Conservation (phyloP, 75 land plant genomes). For the Pseudotsuga menziesii region DNA sequence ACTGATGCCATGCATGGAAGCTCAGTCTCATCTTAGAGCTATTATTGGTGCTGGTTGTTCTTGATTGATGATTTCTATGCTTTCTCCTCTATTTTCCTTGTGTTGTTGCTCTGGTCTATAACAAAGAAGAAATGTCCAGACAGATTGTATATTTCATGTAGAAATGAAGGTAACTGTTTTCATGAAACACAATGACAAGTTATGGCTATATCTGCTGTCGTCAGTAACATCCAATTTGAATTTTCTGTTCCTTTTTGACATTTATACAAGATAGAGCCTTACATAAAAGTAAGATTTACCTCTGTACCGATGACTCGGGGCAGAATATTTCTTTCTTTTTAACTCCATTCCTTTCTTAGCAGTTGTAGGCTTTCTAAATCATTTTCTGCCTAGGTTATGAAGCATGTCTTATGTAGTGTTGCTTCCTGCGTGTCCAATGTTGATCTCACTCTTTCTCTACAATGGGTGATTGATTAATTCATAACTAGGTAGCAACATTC, state of each 20-base stretch:
- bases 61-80: background rate
- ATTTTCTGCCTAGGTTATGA: background rate
- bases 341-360: no score
- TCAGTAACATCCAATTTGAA: background rate
- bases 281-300: no score
- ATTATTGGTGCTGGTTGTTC: background rate
- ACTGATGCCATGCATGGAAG: background rate
- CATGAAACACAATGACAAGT: background rate
- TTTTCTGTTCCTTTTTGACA: constrained; percentile 1
- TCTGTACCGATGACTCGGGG: no score
- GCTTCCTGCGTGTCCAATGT: background rate
- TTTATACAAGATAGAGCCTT: background rate
- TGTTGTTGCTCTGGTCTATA: background rate
- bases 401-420: background rate
- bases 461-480: background rate
- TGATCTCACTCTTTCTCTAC: background rate
- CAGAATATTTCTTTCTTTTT: no score
- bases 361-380: background rate
- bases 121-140: background rate
- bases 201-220: background rate
- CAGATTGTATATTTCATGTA: background rate
- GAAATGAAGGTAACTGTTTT: background rate
- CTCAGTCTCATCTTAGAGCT: background rate
- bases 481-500: background rate
- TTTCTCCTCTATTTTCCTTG: constrained; percentile 1